phyloP scores from a whole-genome alignment of 2,329 filamentous ascomycete species.

The Calycina marina region DNA sequence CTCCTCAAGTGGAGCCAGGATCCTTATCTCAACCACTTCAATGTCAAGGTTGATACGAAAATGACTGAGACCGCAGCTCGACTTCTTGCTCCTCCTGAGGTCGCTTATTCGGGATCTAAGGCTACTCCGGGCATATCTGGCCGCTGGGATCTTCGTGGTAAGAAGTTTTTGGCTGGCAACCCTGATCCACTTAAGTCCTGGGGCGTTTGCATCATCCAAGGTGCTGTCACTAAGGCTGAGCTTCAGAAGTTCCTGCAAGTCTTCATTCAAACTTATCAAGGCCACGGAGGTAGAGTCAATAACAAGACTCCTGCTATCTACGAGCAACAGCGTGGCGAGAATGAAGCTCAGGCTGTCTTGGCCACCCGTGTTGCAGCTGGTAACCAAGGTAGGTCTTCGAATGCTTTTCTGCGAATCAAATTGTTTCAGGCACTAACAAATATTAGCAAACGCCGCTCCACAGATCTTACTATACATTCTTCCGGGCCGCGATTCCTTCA shows the following conservation, averaged over 20 bases:
- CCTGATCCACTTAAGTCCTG: constrained; percentile 48
- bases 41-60: constrained; percentile 48
- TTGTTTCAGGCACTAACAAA: not conserved
- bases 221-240: constrained; percentile 32
- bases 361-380: constrained; percentile 10
- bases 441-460: constrained; percentile 26
- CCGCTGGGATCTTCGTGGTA: constrained; percentile 76
- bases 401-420: not conserved
- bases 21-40: constrained; percentile 55
- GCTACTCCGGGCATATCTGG: constrained; percentile 51
- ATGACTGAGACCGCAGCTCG: constrained; percentile 57
- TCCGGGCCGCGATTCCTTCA: constrained; percentile 50
- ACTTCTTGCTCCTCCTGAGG: constrained; percentile 53
- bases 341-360: constrained; percentile 8
- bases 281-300: constrained; percentile 43
- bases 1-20: constrained; percentile 57
- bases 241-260: constrained; percentile 39
- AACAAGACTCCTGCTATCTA: constrained; percentile 30
- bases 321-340: constrained; percentile 2
- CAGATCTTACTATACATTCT: constrained; percentile 74
- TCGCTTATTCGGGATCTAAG: constrained; percentile 40
- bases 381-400: constrained; percentile 4
- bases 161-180: constrained; percentile 61
- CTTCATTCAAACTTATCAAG: constrained; percentile 45
- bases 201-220: constrained; percentile 56